phyloP scores from a whole-genome alignment of 1,284 basidiomycete genomes.

The Apiotrichum domesticum region DNA sequence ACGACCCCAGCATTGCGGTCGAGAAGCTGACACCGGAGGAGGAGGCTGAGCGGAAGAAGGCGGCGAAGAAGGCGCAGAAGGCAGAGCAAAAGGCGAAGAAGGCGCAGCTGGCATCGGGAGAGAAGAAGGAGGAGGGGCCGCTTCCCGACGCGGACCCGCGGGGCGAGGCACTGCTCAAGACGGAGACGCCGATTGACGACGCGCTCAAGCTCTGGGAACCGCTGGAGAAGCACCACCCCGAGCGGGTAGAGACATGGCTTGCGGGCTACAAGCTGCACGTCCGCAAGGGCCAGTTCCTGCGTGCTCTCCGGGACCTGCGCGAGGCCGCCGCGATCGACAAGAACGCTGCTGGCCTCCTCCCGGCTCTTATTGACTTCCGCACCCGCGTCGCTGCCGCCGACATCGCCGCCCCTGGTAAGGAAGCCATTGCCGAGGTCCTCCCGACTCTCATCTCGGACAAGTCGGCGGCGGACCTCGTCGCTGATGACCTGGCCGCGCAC shows the following conservation, averaged over 20 bases:
- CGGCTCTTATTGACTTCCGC: slow-evolving; percentile 63
- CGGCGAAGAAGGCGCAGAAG: slow-evolving; percentile 80
- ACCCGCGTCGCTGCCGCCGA: slow-evolving; percentile 42
- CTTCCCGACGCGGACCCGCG: slow-evolving; percentile 73
- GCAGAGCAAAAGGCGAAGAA: slow-evolving; percentile 81
- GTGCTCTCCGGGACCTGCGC: slow-evolving; percentile 66
- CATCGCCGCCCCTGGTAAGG: slow-evolving; percentile 41
- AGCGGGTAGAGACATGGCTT: slow-evolving; percentile 66
- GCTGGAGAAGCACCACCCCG: slow-evolving; percentile 54
- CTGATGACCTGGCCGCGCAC: slow-evolving; percentile 61
- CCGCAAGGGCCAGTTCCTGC: slow-evolving; percentile 70
- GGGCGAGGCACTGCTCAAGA: slow-evolving; percentile 63
- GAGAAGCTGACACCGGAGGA: slow-evolving; percentile 41
- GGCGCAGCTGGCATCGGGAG: slow-evolving; percentile 54
- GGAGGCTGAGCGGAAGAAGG: slow-evolving; percentile 53
- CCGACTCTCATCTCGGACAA: slow-evolving; percentile 53
- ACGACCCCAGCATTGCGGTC: slow-evolving; percentile 60
- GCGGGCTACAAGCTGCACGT: slow-evolving; percentile 73
- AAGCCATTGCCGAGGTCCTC: slow-evolving; percentile 45
- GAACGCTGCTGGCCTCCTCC: slow-evolving; percentile 63
- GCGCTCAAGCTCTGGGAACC: slow-evolving; percentile 70
- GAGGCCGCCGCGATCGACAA: slow-evolving; percentile 57
- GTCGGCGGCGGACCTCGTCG: slow-evolving; percentile 57
- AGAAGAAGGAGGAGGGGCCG: slow-evolving; percentile 61
- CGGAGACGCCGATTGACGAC: slow-evolving; percentile 65